A percentile compares a stretch with the other conserved stretches of the same genome.
Evolutionary conservation across 176 grass and related monocot genomes (phyloP).

Genomic region (Musa schizocarpa): DNA sequence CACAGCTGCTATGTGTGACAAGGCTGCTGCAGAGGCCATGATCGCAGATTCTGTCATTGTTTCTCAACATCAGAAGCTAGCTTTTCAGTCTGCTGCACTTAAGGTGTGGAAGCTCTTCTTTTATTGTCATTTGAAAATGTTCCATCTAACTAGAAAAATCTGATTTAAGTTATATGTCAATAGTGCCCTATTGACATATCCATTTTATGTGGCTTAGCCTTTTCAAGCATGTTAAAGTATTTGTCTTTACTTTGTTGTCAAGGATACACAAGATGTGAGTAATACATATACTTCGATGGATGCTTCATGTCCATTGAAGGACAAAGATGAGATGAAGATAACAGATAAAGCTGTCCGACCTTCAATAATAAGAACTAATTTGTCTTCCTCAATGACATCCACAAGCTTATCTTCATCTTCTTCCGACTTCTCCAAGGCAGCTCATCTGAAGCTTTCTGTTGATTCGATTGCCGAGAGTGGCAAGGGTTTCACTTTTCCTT

Average conservation of each 20-base stretch:
- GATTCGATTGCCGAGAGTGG: conserved; percentile 23
- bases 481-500: conserved; percentile 33
- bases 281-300: not conserved
- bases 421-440: conserved; percentile 30
- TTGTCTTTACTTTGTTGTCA: not conserved
- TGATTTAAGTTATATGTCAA: not conserved
- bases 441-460: conserved; percentile 25
- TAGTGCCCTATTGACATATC: not conserved
- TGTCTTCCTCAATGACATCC: conserved; percentile 1
- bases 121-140: not conserved
- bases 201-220: not conserved
- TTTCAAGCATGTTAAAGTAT: not conserved
- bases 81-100: not conserved
- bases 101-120: not conserved
- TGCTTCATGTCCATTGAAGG: conserved; percentile 4
- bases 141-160: not conserved
- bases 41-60: no score
- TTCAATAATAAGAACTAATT: conserved; percentile 14
- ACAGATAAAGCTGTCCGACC: not conserved
- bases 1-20: no score
- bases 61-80: not conserved
- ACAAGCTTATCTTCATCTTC: conserved; percentile 16
- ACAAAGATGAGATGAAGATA: conserved; percentile 12
- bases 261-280: no score
- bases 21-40: no score